phyloP scores from a whole-genome alignment of 305 asterid species.

The Salvia sclarea region DNA sequence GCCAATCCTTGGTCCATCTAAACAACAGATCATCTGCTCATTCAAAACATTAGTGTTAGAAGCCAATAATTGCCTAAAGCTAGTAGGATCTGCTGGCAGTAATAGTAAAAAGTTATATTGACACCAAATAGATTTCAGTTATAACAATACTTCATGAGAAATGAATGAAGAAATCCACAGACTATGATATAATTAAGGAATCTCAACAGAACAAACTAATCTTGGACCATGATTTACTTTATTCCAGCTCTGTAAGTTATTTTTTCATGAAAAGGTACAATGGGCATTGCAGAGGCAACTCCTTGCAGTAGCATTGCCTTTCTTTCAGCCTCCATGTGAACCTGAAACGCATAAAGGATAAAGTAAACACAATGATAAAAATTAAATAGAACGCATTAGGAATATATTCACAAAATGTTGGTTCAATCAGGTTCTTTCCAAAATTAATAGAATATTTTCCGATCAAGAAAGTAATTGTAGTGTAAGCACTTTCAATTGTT shows the following conservation, averaged over 20 bases:
- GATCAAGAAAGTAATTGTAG: too few species aligned
- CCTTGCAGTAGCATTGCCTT: constrained; percentile 64
- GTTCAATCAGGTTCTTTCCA: too few species aligned
- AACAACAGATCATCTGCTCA: constrained; percentile 84
- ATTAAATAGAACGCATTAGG: too few species aligned
- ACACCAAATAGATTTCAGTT: background rate
- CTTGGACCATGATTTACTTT: constrained; percentile 51
- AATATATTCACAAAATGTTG: too few species aligned
- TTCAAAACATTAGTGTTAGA: constrained; percentile 26
- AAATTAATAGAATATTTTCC: too few species aligned
- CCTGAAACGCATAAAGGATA: constrained; percentile 60
- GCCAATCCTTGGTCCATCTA: constrained; percentile 95
- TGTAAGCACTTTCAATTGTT: too few species aligned
- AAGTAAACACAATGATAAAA: too few species aligned
- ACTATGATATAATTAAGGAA: constrained; percentile 22
- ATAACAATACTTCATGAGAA: constrained; percentile 9
- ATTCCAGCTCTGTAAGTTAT: constrained; percentile 85
- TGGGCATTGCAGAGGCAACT: constrained; percentile 44
- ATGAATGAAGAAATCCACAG: constrained; percentile 17
- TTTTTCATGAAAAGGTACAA: constrained; percentile 58
- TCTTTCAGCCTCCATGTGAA: too few species aligned
- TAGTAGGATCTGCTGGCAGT: background rate
- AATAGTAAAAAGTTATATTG: background rate
- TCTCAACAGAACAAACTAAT: constrained; percentile 14
- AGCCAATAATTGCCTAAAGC: constrained; percentile 24